These are phyloP conservation scores for Arxiozyma bovina DNA, from an alignment of 1,139 yeast genomes.

Conservation along the genomic window DNA sequence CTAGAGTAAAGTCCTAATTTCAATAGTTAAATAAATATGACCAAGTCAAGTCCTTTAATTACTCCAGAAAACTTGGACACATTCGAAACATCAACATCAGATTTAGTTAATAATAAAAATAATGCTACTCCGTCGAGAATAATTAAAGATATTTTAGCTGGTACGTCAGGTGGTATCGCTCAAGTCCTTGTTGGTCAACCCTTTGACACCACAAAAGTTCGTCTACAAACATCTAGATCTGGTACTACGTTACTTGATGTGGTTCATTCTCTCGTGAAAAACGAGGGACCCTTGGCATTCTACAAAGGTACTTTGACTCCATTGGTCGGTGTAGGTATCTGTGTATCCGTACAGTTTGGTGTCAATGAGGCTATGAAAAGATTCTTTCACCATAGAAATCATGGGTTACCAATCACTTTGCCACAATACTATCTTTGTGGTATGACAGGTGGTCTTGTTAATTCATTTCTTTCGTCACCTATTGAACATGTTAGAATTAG, in stretches of 20 bases:
- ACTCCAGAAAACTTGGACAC: constrained; percentile 7
- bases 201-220: constrained; percentile 85
- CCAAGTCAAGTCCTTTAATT: constrained; percentile 2
- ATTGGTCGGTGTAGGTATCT: constrained; percentile 85
- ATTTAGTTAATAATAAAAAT: constrained; percentile 1
- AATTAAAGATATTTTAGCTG: constrained; percentile 62
- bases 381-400: constrained; percentile 24
- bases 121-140: constrained; percentile 5
- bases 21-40: not conserved
- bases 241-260: constrained; percentile 66
- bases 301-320: constrained; percentile 88
- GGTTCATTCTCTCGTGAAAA: constrained; percentile 52
- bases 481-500: constrained; percentile 90
- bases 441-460: constrained; percentile 80
- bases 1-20: not conserved
- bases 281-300: constrained; percentile 75
- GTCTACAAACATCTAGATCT: constrained; percentile 75
- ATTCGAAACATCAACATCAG: constrained; percentile 3
- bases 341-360: constrained; percentile 79
- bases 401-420: constrained; percentile 31
- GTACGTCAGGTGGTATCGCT: constrained; percentile 89
- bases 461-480: constrained; percentile 80
- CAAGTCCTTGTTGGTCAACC: constrained; percentile 94
- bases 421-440: constrained; percentile 72
- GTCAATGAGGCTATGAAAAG: constrained; percentile 93